Conservation (phyloP, 2,329 filamentous ascomycete genomes). For the Leptographium lundbergii region DNA sequence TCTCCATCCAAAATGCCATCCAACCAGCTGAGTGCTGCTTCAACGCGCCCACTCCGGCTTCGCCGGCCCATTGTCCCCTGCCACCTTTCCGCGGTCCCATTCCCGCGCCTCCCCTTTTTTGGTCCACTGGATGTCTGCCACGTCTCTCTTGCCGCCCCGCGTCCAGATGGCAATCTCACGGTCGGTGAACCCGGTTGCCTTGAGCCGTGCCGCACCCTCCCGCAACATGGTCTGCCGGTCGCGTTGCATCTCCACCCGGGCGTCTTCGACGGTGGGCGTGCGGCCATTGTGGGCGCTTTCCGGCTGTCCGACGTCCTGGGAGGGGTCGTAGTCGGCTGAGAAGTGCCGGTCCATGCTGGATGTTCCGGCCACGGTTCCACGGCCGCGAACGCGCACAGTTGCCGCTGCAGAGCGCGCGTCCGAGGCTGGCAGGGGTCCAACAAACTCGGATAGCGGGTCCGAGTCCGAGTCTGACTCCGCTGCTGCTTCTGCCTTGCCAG, state of each 20-base stretch:
- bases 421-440: slow-evolving; percentile 5
- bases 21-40: background rate
- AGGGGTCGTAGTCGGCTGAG: slow-evolving; percentile 9
- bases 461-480: slow-evolving; percentile 1
- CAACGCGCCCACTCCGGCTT: slow-evolving; percentile 10
- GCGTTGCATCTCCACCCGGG: slow-evolving; percentile 7
- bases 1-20: background rate
- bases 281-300: background rate
- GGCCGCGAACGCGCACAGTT: slow-evolving; percentile 4
- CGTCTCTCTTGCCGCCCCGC: slow-evolving; percentile 44
- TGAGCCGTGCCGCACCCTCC: slow-evolving; percentile 62
- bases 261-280: slow-evolving; percentile 3
- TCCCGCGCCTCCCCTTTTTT: slow-evolving; percentile 51
- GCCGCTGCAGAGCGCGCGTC: background rate
- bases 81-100: slow-evolving; percentile 44
- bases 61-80: slow-evolving; percentile 7
- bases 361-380: background rate
- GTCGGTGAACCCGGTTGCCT: slow-evolving; percentile 66
- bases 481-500: background rate
- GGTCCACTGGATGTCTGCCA: slow-evolving; percentile 60
- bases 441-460: slow-evolving; percentile 8
- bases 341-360: slow-evolving; percentile 10
- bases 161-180: slow-evolving; percentile 61
- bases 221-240: slow-evolving; percentile 70
- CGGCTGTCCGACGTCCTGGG: slow-evolving; percentile 1